A percentile compares a stretch with the other conserved stretches of the same genome.
Evolutionary conservation across 2,329 filamentous ascomycete species (phyloP).

Genomic region (Celoporthe dispersa): DNA sequence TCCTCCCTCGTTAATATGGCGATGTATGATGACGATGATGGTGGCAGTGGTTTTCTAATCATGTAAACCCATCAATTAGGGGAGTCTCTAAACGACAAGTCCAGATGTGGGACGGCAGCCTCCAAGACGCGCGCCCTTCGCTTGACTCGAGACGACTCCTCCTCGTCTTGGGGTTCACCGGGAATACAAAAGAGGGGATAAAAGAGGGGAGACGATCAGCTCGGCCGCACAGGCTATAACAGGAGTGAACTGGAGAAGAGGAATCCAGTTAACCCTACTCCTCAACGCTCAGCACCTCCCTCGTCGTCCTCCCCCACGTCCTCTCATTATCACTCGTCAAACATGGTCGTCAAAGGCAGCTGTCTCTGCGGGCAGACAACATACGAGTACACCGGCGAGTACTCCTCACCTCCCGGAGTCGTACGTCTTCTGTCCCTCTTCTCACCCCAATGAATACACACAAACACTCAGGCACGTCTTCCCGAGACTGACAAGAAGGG

Average conservation of each 20-base stretch:
- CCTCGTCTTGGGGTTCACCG: background rate
- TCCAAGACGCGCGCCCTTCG: background rate
- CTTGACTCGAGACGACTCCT: background rate
- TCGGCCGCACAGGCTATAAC: background rate
- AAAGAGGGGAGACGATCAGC: background rate
- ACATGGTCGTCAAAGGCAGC: constrained; percentile 22
- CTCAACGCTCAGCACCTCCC: background rate
- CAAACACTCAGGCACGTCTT: background rate
- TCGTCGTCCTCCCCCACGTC: background rate
- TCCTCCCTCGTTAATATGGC: background rate
- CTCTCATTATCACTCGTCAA: background rate
- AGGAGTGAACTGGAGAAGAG: background rate
- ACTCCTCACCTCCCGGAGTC: background rate
- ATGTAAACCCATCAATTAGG: background rate
- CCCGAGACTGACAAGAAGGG: background rate
- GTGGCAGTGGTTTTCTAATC: background rate
- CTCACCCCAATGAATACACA: background rate
- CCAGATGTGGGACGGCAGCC: background rate
- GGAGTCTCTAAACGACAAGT: background rate
- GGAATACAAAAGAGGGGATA: too few species aligned
- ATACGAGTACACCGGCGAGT: constrained; percentile 23
- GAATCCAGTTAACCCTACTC: background rate
- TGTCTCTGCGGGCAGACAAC: constrained; percentile 20
- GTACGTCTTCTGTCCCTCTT: background rate
- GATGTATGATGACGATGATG: background rate